These are phyloP conservation scores for Fibroporia radiculosa DNA, from an alignment of 768 basidiomycete genomes.

Conservation along the genomic window DNA sequence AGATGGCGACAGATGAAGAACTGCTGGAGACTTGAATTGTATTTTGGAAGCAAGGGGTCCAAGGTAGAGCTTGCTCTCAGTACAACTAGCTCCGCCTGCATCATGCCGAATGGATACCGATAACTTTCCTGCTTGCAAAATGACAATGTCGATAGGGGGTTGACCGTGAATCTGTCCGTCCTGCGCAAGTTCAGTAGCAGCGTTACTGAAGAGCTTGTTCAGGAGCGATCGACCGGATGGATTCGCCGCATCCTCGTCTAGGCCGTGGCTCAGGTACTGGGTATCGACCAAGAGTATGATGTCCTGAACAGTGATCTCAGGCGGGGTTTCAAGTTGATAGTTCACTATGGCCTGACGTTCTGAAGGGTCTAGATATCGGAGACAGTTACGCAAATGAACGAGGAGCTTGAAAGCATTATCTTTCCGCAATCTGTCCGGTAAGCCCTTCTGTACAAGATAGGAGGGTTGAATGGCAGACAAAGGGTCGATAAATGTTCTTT, in stretches of 20 bases:
- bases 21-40: not conserved
- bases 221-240: constrained; percentile 10
- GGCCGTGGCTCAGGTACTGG: constrained; percentile 10
- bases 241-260: constrained; percentile 10
- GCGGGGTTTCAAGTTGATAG: not conserved
- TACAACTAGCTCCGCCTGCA: not conserved
- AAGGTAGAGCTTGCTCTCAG: constrained; percentile 7
- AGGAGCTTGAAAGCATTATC: constrained; percentile 70
- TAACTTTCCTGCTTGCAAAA: not conserved
- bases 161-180: not conserved
- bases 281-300: constrained; percentile 10
- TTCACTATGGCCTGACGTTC: constrained; percentile 20
- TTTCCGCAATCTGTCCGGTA: constrained; percentile 57
- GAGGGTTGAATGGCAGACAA: constrained; percentile 81
- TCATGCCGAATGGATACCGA: constrained; percentile 7
- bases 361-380: constrained; percentile 34
- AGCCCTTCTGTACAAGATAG: constrained; percentile 70
- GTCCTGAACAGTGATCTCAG: constrained; percentile 9
- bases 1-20: not conserved
- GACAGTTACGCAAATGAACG: constrained; percentile 65
- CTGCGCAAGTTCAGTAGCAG: not conserved
- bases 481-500: constrained; percentile 55
- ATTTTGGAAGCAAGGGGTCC: not conserved
- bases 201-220: constrained; percentile 7
- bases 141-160: not conserved